A percentile compares a stretch with the other conserved stretches of the same genome.
Evolutionary conservation across 345 rosid genomes (phyloP).

Genomic region (Psidium guajava): DNA sequence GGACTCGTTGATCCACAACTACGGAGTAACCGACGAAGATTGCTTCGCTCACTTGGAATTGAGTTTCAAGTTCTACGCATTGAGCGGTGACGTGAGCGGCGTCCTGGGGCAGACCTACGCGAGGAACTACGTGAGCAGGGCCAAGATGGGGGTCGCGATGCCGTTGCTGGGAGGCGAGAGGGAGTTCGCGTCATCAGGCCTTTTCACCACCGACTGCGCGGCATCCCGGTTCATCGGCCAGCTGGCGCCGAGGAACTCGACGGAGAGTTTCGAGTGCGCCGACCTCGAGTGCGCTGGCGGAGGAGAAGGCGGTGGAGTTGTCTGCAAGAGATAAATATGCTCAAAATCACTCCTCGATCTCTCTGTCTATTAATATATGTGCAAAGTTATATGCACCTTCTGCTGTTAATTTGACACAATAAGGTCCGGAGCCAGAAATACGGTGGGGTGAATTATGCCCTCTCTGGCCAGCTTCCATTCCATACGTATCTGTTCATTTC

Average conservation of each 20-base stretch:
- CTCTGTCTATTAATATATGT: not conserved
- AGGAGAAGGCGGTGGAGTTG: slow-evolving; percentile 8
- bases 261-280: not conserved
- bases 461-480: not conserved
- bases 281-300: slow-evolving; percentile 6
- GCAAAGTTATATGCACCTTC: not conserved
- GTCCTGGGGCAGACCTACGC: slow-evolving; percentile 56
- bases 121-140: slow-evolving; percentile 34
- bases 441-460: not conserved
- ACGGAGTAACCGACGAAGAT: slow-evolving; percentile 29
- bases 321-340: slow-evolving; percentile 12
- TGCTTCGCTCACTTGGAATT: slow-evolving; percentile 63
- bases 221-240: slow-evolving; percentile 11
- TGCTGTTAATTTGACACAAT: not conserved
- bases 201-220: slow-evolving; percentile 38
- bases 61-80: slow-evolving; percentile 40
- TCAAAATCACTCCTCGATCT: not conserved
- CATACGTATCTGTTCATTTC: not conserved
- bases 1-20: slow-evolving; percentile 14
- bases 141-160: slow-evolving; percentile 49
- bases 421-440: not conserved
- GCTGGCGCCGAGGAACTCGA: not conserved
- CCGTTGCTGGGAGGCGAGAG: slow-evolving; percentile 53
- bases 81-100: slow-evolving; percentile 41
- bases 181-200: slow-evolving; percentile 37